Base-by-base conservation (phyloP, 2,329 filamentous ascomycete species). In the Nigrospora osmanthi region DNA sequence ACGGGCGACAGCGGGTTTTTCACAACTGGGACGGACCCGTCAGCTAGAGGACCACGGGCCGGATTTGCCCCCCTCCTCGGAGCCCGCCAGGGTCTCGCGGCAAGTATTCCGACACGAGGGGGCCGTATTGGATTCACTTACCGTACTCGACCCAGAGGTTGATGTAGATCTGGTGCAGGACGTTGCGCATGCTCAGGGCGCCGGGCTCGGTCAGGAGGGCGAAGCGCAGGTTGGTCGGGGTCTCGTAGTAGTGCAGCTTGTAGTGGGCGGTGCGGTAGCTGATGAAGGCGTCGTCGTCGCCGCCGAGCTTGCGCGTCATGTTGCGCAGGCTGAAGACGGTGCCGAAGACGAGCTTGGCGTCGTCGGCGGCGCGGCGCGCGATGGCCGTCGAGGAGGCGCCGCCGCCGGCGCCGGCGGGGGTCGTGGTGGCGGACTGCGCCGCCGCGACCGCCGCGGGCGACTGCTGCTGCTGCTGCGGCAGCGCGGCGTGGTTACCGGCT, bases 191-290 rank as follows among this genome's bases (percentile, higher is more conserved):
- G 66, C 89, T 96, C 54, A 86, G 79, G 47, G 88, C 87, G 54
- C 81, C 85, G 34, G 87, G 87, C 68, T 97, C 93, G 19, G 93
- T 97, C 60, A 97, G 75, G 83, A 98, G 88, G 61, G 96, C 89
- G 61, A 97, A 94, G 61, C 95, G 94, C 66, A 95, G 83, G 64
- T 88, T 94, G 43, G 89, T 93, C 1, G 90, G 89, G 12, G 93
- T 97, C 73, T 98, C 93, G 75, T 96, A 98, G 73, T 95, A 98
- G 70, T 98, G 93, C 57, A 98, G 79, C 70, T 96, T 96, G 76
- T 98, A 98, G 67, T 95, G 86, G 54, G 78, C 87, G 43, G 93
- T 98, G 56, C 89, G 86, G 69, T 87, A 98, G 55, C 85, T 89
- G 56, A 98, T 85, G 66, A 98, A 98, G 62, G 87, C 89, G 70